phyloP scores from a whole-genome alignment of 1,284 basidiomycete genomes.

The Megacollybia platyphylla region DNA sequence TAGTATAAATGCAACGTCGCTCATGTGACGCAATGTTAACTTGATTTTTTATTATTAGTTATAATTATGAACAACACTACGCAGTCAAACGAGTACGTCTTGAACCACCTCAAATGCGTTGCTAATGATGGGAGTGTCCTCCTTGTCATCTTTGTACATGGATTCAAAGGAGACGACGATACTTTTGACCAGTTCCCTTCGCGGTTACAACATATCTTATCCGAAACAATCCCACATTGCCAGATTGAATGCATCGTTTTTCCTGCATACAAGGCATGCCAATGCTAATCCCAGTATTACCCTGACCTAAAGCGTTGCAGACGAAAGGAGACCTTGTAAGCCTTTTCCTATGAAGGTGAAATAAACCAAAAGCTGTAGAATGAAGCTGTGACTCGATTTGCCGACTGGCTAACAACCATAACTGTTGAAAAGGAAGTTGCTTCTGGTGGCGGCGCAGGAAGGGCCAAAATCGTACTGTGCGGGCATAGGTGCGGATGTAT shows the following conservation, averaged over 20 bases:
- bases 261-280: conserved; percentile 76
- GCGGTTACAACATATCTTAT: conserved; percentile 66
- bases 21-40: background rate
- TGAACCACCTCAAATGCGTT: background rate
- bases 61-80: too few species aligned
- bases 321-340: conserved; percentile 81
- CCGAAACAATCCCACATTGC: conserved; percentile 39
- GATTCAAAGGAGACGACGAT: conserved; percentile 61
- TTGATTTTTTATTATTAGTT: background rate
- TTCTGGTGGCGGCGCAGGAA: conserved; percentile 61
- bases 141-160: conserved; percentile 54
- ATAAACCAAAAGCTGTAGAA: conserved; percentile 28
- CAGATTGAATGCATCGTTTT: conserved; percentile 70
- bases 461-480: conserved; percentile 74
- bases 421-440: conserved; percentile 72
- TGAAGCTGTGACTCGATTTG: conserved; percentile 71
- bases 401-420: conserved; percentile 79
- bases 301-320: conserved; percentile 17
- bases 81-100: too few species aligned
- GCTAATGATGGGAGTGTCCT: conserved; percentile 22
- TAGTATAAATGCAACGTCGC: background rate
- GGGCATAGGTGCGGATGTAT: conserved; percentile 66
- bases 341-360: conserved; percentile 2
- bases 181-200: conserved; percentile 71
- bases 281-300: conserved; percentile 6